These are phyloP conservation scores for Cryptococcus jaspeensis DNA, from an alignment of 1,284 basidiomycete genomes.

Conservation along the genomic window DNA sequence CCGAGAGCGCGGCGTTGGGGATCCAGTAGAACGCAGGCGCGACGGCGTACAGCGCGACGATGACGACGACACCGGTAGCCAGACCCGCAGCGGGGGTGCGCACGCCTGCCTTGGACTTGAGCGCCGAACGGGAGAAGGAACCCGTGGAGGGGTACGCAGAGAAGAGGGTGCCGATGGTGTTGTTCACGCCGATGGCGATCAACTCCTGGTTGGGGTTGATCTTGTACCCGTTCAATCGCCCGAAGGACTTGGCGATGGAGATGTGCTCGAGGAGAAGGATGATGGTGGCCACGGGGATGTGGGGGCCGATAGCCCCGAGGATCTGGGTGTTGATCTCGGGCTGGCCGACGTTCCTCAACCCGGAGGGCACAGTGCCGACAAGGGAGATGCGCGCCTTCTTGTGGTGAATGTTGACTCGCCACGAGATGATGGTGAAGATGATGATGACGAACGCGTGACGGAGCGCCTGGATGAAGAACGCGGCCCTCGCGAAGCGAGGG, in stretches of 20 bases:
- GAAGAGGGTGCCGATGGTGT: constrained; percentile 72
- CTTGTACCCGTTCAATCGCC: constrained; percentile 93
- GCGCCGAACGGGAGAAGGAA: constrained; percentile 93
- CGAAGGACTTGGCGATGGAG: constrained; percentile 92
- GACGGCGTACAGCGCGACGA: constrained; percentile 91
- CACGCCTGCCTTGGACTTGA: constrained; percentile 95
- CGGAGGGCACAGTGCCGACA: constrained; percentile 76
- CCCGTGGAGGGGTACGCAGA: constrained; percentile 95
- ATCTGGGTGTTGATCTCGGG: constrained; percentile 68
- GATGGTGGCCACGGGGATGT: constrained; percentile 90
- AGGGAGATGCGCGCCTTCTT: constrained; percentile 79
- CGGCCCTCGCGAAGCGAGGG: constrained; percentile 68
- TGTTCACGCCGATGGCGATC: constrained; percentile 89
- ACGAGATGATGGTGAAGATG: constrained; percentile 78
- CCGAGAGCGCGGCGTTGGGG: constrained; percentile 66
- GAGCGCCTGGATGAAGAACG: constrained; percentile 82
- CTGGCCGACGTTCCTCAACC: constrained; percentile 71
- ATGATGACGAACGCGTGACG: constrained; percentile 86
- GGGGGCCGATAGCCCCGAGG: constrained; percentile 66
- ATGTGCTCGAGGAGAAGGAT: constrained; percentile 96
- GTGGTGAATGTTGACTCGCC: constrained; percentile 71
- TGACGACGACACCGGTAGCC: constrained; percentile 80
- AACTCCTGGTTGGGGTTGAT: constrained; percentile 98
- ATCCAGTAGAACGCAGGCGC: constrained; percentile 76
- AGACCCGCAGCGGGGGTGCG: constrained; percentile 90